phyloP scores from a whole-genome alignment of 1,139 yeast genomes.

The Lodderomyces pseudojiufengensis region DNA sequence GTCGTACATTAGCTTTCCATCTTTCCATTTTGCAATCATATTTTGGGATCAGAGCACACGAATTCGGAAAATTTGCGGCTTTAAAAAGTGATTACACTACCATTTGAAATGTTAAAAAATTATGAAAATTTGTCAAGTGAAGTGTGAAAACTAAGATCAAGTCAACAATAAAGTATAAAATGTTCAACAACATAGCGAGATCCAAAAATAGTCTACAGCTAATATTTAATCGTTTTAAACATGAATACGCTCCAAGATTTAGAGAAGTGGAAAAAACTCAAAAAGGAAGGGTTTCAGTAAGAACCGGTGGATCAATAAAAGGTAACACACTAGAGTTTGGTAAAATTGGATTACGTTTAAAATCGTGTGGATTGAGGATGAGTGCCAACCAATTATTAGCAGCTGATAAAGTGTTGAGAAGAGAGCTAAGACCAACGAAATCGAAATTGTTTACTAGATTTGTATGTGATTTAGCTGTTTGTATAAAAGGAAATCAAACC shows the following conservation, averaged over 20 bases:
- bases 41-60: too few relatives aligned
- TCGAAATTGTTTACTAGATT: slow-evolving; percentile 76
- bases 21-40: too few relatives aligned
- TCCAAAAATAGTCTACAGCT: neutral
- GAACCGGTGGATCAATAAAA: slow-evolving; percentile 90
- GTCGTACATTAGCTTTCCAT: too few relatives aligned
- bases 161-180: neutral
- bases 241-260: slow-evolving; percentile 85
- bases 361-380: slow-evolving; percentile 80
- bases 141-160: too few relatives aligned
- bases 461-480: slow-evolving; percentile 83
- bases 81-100: too few relatives aligned
- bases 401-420: slow-evolving; percentile 81
- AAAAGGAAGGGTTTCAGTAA: slow-evolving; percentile 92
- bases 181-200: slow-evolving; percentile 3
- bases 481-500: slow-evolving; percentile 96
- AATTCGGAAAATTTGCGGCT: too few relatives aligned
- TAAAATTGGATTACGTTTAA: slow-evolving; percentile 79
- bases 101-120: too few relatives aligned
- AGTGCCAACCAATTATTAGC: slow-evolving; percentile 89
- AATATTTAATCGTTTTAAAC: slow-evolving; percentile 52
- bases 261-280: slow-evolving; percentile 74
- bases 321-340: slow-evolving; percentile 85
- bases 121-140: neutral
- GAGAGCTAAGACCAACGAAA: slow-evolving; percentile 72